Base-by-base conservation (phyloP, 2,329 filamentous ascomycete genomes). In the Tolypocladium ovalisporum region DNA sequence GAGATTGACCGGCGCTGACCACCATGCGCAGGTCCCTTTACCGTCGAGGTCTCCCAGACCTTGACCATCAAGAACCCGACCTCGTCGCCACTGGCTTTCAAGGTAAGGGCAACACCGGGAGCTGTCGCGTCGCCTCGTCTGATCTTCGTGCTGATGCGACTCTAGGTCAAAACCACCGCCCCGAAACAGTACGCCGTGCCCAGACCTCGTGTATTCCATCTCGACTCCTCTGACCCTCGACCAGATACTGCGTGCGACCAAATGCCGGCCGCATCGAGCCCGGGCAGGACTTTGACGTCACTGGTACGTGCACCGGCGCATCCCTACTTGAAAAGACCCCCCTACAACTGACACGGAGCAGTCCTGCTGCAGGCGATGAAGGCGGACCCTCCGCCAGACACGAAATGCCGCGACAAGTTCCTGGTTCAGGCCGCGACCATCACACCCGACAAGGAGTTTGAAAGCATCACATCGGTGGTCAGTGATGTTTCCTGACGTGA, bases 361-460 rank as follows among this genome's bases (percentile, higher is more conserved):
- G 94, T 99, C 58, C 86, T 97, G 40, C 85, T 99, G 47, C 94
- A 99, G 77, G 91, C 93, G 29, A 97, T 99, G 94, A 97, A 96
- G 79, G 85, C 90, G 69, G 92, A 97, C 68, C 93, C 93, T 57
- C 83, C 92, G 24, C 73, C 79, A 58, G 92, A 96, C 71, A 86
- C 88, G 61, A 92, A 90, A 73, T 99, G 94, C 78, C 88, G 90
- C 73, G 93, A 97, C 81, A 97, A 97, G 78, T 97, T 97, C 74
- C 83, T 97, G 56, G 93, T 97, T 39, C 93, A 97, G 75, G 95
- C 92, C 32, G 89, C 96, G 54, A 80, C 85, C 55, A 89, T 97
- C 63, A 87, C 87, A 27, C 80, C 85, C 62, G 89, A 96, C 68
- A 89, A 91, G 75, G 90, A 96, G 67, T 90, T 89, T 66, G 79